These are phyloP conservation scores for Quercus glauca DNA, from an alignment of 306 rosid genomes.

Conservation along the genomic window DNA sequence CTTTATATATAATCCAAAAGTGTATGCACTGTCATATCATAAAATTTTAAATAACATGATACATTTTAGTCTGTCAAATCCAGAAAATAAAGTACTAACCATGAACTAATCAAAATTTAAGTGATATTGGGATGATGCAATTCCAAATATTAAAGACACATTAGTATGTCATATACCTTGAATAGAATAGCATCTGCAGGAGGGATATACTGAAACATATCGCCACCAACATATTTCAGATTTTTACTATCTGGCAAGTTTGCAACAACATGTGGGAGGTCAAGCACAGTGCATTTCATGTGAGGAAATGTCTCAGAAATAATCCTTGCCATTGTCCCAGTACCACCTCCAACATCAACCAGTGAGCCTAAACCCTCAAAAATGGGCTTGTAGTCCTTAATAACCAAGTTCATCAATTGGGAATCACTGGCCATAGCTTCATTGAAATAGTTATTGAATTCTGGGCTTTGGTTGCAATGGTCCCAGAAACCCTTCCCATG, in stretches of 20 bases:
- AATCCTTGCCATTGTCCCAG: too few species aligned
- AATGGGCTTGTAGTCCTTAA: slow-evolving; percentile 32
- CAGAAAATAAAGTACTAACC: too few species aligned
- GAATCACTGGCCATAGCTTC: slow-evolving; percentile 49
- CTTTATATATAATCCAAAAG: too few species aligned
- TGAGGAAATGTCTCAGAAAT: too few species aligned
- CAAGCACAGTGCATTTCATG: slow-evolving; percentile 46
- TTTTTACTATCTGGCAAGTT: slow-evolving; percentile 23
- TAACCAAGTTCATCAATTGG: slow-evolving; percentile 28
- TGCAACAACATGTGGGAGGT: slow-evolving; percentile 42
- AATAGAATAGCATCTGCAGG: slow-evolving; percentile 41
- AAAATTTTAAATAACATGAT: too few species aligned
- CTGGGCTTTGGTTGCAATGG: slow-evolving; percentile 17
- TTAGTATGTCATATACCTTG: slow-evolving; percentile 21
- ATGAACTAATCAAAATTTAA: too few species aligned
- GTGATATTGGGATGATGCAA: too few species aligned
- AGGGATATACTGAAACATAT: slow-evolving; percentile 50
- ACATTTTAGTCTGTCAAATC: too few species aligned
- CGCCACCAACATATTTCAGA: slow-evolving; percentile 47
- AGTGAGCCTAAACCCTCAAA: slow-evolving; percentile 41
- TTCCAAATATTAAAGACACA: too few species aligned
- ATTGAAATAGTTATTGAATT: slow-evolving; percentile 9
- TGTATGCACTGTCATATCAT: too few species aligned
- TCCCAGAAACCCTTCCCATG: slow-evolving; percentile 40
- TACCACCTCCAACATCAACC: slow-evolving; percentile 45